Base-by-base conservation (phyloP, 345 rosid genomes). In the Aethionema arabicum region DNA sequence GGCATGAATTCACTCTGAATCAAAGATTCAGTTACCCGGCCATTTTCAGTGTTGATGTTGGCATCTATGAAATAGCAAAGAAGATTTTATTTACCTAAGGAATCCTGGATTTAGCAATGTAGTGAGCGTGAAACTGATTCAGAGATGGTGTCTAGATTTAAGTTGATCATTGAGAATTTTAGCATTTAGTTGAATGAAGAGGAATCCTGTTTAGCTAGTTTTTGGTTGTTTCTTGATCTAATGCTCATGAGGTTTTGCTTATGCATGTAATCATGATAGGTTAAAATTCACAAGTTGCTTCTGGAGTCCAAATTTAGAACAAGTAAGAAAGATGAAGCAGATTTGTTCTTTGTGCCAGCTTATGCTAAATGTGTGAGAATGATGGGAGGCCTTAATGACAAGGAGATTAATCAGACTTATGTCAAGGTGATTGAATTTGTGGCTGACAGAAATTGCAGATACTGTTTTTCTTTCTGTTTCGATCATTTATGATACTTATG, bases 301-400 rank as follows among this genome's bases (percentile, higher is more conserved):
- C 40, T 84, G 41, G 64, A 87, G 67, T 93, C 96, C 11, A 83
- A 68, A 52, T 84, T 70, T 48, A 83, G 90, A n/a, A 86, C 97
- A 4, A 79, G 60, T 46, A 74, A 72, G 63, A 90, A 87, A 74
- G 96, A 83, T 29, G 90, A 90, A 51, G 97, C 97, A 10, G 87
- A 93, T 82, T 67, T 93, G 40, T 93, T 93, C 83, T 93, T 93
- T 39, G 99, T 93, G 60, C 99, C 99, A 15, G 75, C 97, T 9
- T 90, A 90, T 77, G 90, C 61, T 7, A 93, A 87, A 61, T 93
- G 99, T 71, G 89, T 93, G 11, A 79, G 96, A 61, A 82, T 87
- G 95, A 67, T 78, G 80, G 97, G 96, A 53, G 99, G 96, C 42
- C 96, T 93, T 56, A 90, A 76, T 65, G 99, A 93, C 64, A 80